These are phyloP conservation scores for Candida quercuum DNA, from an alignment of 805 yeast genomes.

Conservation along the genomic window DNA sequence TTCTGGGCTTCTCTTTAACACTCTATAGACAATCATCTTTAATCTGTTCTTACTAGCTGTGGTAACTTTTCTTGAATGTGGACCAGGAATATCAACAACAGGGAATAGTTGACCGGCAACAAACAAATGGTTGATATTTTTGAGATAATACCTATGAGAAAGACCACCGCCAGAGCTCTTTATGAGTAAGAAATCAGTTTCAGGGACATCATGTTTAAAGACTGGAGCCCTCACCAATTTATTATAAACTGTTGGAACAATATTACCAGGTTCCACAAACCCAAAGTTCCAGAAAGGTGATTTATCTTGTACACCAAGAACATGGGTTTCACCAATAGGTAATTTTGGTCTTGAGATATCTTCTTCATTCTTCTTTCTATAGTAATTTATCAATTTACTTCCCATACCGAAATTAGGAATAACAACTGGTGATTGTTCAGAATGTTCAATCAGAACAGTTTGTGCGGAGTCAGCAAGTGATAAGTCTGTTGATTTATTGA, in stretches of 20 bases:
- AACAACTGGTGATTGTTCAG: conserved; percentile 82
- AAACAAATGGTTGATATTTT: conserved; percentile 67
- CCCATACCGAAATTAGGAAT: conserved; percentile 95
- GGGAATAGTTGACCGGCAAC: conserved; percentile 92
- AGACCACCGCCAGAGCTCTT: conserved; percentile 79
- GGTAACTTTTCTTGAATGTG: conserved; percentile 93
- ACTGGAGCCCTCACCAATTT: conserved; percentile 90
- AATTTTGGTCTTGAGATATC: conserved; percentile 85
- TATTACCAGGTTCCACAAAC: conserved; percentile 88
- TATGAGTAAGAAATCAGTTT: conserved; percentile 78
- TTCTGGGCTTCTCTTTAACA: conserved; percentile 67
- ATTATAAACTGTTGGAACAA: conserved; percentile 90
- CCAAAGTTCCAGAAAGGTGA: conserved; percentile 99
- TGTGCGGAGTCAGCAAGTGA: conserved; percentile 81
- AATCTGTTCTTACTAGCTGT: conserved; percentile 86
- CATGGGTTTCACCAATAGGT: conserved; percentile 90
- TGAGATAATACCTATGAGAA: conserved; percentile 57
- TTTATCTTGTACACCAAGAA: conserved; percentile 91
- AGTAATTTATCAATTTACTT: conserved; percentile 85
- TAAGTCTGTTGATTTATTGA: conserved; percentile 65
- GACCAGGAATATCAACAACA: conserved; percentile 93
- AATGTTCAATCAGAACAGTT: conserved; percentile 76
- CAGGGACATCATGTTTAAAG: conserved; percentile 73
- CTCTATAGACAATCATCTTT: conserved; percentile 89
- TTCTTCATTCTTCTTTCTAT: conserved; percentile 75